Evolutionary conservation across 2,329 filamentous ascomycete species (phyloP).

Genomic region (Neofusicoccum cordaticola): DNA sequence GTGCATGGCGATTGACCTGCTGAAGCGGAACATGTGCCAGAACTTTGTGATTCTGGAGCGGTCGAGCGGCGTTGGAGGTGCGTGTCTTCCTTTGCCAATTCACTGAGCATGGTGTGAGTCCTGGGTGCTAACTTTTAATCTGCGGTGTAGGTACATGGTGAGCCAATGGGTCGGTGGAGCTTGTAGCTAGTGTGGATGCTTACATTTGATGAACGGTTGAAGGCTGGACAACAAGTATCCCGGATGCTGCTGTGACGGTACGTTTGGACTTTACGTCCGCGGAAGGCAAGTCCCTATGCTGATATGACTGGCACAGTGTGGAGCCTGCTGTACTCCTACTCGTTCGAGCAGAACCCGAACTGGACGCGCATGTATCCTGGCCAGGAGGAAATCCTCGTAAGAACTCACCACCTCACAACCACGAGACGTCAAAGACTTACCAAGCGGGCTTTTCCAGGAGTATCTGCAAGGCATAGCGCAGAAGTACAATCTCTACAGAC

Average conservation of each 20-base stretch:
- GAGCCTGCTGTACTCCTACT: slow-evolving; percentile 58
- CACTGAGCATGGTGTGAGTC: neutral
- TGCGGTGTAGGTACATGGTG: neutral
- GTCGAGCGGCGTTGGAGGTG: slow-evolving; percentile 52
- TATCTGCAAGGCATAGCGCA: slow-evolving; percentile 55
- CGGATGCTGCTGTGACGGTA: slow-evolving; percentile 54
- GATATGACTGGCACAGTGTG: slow-evolving; percentile 36
- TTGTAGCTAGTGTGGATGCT: neutral
- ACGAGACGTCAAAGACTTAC: neutral
- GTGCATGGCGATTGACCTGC: slow-evolving; percentile 57
- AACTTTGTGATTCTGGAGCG: slow-evolving; percentile 60
- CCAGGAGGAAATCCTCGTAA: slow-evolving; percentile 58
- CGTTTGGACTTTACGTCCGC: neutral
- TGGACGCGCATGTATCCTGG: slow-evolving; percentile 59
- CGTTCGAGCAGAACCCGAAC: slow-evolving; percentile 58
- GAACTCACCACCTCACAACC: neutral
- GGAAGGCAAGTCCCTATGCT: neutral
- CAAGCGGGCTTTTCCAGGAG: slow-evolving; percentile 26
- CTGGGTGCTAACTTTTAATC: neutral
- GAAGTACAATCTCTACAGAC: slow-evolving; percentile 54
- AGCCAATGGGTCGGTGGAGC: neutral
- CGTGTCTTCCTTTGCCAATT: slow-evolving; percentile 32
- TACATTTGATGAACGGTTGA: neutral
- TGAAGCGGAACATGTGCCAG: slow-evolving; percentile 50
- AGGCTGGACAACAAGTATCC: slow-evolving; percentile 55